Base-by-base conservation (phyloP, 108 stramenopile species). In the Nitzschia inconspicua region DNA sequence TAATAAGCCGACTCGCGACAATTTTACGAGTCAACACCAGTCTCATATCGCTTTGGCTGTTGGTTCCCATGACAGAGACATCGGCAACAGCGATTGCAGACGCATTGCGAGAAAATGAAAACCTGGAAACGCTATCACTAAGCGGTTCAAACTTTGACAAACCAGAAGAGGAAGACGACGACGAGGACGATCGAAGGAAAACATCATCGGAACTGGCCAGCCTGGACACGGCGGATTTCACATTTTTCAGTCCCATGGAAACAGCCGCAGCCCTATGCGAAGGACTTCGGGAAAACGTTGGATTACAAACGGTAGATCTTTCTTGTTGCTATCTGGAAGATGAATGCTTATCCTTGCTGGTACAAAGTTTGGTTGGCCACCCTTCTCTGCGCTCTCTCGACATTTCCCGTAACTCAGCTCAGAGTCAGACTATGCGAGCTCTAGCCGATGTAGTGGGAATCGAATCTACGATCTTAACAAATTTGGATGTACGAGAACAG, bases 141-240 rank as follows among this genome's bases (percentile, higher is more conserved):
- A 66, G 65, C 49, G 65, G 65, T 9, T 46, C 54, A 30, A 39
- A 46, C 3, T 66, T n/a, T n/a, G n/a, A n/a, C n/a, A n/a, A n/a
- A n/a, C n/a, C 43, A 4, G 41, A 14, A 42, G 57, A 58, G 8
- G 57, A 58, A 8, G 53, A 36, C 3, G 52, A 53, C 1, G 29
- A 31, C 29, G 52, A 53, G 7, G 5, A 39, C 49, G 37, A 61
- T 39, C n/a, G 18, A 3, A 32, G 14, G 31, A 35, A 10, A 1
- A 24, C 30, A 25, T 44, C 29, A 14, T 54, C 30, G n/a, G n/a
- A n/a, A n/a, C n/a, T n/a, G n/a, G n/a, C n/a, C n/a, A n/a, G n/a
- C n/a, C n/a, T n/a, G n/a, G n/a, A n/a, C n/a, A n/a, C n/a, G n/a
- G n/a, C n/a, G n/a, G n/a, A n/a, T n/a, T n/a, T n/a, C n/a, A n/a